Conservation (phyloP, 129 eudicot genomes). For the Centella asiatica region DNA sequence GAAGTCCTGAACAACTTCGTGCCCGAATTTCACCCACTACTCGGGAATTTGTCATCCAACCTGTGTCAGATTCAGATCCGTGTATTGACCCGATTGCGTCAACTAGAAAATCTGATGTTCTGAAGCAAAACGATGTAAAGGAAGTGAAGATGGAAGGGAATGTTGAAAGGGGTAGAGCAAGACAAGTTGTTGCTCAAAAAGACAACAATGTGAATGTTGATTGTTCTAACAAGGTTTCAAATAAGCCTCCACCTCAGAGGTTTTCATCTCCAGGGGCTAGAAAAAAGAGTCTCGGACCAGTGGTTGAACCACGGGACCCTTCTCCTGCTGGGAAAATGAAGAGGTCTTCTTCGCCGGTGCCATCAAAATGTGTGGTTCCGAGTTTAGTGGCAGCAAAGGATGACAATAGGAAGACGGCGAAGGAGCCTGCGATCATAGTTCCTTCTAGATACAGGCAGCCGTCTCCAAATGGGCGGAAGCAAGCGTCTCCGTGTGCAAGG, state of each 20-base stretch:
- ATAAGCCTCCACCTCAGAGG: conserved; percentile 51
- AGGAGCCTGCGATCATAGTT: conserved; percentile 76
- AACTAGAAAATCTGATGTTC: conserved; percentile 14
- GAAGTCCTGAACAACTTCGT: conserved; percentile 59
- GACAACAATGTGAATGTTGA: conserved; percentile 19
- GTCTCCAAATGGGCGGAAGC: conserved; percentile 66
- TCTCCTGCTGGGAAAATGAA: conserved; percentile 71
- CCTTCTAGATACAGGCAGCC: conserved; percentile 97
- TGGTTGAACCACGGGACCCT: conserved; percentile 57
- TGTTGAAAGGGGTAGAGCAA: conserved; percentile 32
- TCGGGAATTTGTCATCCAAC: conserved; percentile 58
- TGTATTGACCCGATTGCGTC: conserved; percentile 45
- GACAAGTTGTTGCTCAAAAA: conserved; percentile 39
- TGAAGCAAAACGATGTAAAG: conserved; percentile 16
- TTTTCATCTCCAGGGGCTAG: conserved; percentile 76
- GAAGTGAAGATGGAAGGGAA: conserved; percentile 19
- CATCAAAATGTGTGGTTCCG: conserved; percentile 94
- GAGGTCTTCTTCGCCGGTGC: conserved; percentile 87
- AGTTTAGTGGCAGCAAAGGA: conserved; percentile 86
- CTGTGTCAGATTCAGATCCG: conserved; percentile 47
- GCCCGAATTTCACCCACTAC: conserved; percentile 39
- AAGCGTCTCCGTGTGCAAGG: conserved; percentile 55
- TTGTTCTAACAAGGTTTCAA: conserved; percentile 19
- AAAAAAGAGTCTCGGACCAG: conserved; percentile 32
- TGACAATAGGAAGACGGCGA: conserved; percentile 62